Conservation (phyloP, 768 basidiomycete genomes). For the Calvatia gigantea region DNA sequence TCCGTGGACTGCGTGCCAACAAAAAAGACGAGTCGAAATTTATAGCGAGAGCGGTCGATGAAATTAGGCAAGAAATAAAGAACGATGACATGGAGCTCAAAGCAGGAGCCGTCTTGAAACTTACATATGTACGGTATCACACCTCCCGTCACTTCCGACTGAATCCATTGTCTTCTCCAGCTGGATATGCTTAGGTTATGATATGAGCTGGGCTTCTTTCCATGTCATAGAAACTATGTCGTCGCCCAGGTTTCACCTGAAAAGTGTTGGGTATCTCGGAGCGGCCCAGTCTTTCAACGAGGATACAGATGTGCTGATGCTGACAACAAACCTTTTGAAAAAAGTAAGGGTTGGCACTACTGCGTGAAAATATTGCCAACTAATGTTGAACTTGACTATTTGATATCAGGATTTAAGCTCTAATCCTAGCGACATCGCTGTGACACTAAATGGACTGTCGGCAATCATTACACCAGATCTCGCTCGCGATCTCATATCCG, state of each 20-base stretch:
- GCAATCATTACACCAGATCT: slow-evolving; percentile 84
- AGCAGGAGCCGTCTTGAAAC: slow-evolving; percentile 90
- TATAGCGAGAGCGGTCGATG: slow-evolving; percentile 89
- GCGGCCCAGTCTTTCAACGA: slow-evolving; percentile 88
- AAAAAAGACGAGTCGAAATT: slow-evolving; percentile 92
- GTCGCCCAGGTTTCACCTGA: slow-evolving; percentile 85
- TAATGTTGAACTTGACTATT: slow-evolving; percentile 20
- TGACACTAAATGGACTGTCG: slow-evolving; percentile 79
- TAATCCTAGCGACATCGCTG: slow-evolving; percentile 67
- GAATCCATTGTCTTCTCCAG: slow-evolving; percentile 37
- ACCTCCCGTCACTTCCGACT: slow-evolving; percentile 7
- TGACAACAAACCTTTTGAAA: slow-evolving; percentile 93
- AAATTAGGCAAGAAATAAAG: slow-evolving; percentile 89
- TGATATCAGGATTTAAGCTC: slow-evolving; percentile 74
- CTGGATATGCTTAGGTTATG: slow-evolving; percentile 96
- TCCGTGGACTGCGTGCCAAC: slow-evolving; percentile 92
- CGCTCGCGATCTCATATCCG: slow-evolving; percentile 85
- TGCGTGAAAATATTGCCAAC: not conserved
- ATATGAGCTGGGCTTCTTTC: slow-evolving; percentile 95
- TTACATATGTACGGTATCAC: slow-evolving; percentile 80
- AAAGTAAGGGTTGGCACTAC: slow-evolving; percentile 55
- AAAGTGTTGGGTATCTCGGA: slow-evolving; percentile 93
- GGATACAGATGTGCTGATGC: slow-evolving; percentile 95
- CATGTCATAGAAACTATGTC: slow-evolving; percentile 99
- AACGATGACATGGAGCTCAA: slow-evolving; percentile 96